Conservation (phyloP, 495 filamentous ascomycete species). For the Neurospora cerealis region DNA sequence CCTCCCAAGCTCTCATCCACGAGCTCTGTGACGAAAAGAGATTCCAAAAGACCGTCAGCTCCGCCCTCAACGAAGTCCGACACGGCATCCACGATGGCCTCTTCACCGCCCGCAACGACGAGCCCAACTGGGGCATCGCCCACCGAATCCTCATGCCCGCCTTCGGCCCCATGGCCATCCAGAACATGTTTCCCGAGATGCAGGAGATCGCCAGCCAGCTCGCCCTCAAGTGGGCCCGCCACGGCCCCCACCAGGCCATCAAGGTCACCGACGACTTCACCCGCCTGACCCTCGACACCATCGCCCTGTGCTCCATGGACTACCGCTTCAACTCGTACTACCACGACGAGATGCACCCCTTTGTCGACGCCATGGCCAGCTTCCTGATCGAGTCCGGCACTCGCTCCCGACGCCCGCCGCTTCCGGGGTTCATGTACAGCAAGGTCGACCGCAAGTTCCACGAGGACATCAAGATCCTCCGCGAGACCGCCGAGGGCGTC, state of each 20-base stretch:
- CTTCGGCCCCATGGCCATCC: slow-evolving; percentile 63
- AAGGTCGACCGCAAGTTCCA: slow-evolving; percentile 46
- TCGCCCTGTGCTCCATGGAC: slow-evolving; percentile 64
- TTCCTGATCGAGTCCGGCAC: slow-evolving; percentile 46
- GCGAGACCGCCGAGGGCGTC: slow-evolving; percentile 46
- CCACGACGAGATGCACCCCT: slow-evolving; percentile 54
- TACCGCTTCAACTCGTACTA: slow-evolving; percentile 72
- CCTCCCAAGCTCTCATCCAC: slow-evolving; percentile 43
- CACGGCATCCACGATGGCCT: slow-evolving; percentile 55
- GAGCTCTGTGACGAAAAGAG: slow-evolving; percentile 60
- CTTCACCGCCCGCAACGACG: slow-evolving; percentile 53
- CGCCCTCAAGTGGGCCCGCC: slow-evolving; percentile 65
- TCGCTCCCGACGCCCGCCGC: slow-evolving; percentile 37
- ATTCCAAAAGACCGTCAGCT: slow-evolving; percentile 47
- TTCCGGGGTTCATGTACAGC: slow-evolving; percentile 43
- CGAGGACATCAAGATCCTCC: slow-evolving; percentile 46
- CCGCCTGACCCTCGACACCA: slow-evolving; percentile 60
- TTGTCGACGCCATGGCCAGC: slow-evolving; percentile 53
- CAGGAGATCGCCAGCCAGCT: slow-evolving; percentile 62
- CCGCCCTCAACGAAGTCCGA: slow-evolving; percentile 38
- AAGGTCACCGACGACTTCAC: slow-evolving; percentile 63
- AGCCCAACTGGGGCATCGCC: slow-evolving; percentile 61
- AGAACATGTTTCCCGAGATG: slow-evolving; percentile 66
- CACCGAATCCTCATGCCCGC: slow-evolving; percentile 58
- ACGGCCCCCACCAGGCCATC: slow-evolving; percentile 47